Percentiles rank a stretch among this genome's conserved stretches.
phyloP scores from a whole-genome alignment of 2,329 filamentous ascomycete genomes.

The Phaeosphaeria sp. region DNA sequence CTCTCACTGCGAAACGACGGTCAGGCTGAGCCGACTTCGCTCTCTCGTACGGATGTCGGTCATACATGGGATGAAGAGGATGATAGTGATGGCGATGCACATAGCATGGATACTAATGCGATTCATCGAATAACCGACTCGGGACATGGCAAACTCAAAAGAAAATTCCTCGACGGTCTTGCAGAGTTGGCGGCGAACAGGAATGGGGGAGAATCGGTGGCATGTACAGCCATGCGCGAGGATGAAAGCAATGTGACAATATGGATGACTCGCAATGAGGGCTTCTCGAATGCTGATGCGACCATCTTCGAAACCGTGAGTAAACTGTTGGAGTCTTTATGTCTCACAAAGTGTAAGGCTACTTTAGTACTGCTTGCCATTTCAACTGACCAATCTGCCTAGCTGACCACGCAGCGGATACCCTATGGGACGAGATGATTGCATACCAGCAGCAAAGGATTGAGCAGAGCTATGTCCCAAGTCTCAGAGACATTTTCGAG shows the following conservation, averaged over 20 bases:
- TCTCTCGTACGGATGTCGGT: constrained; percentile 18
- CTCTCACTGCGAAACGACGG: constrained; percentile 34
- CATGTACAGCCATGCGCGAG: not conserved
- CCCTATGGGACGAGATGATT: constrained; percentile 27
- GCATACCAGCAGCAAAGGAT: constrained; percentile 26
- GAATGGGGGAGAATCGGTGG: not conserved
- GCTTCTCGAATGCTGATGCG: not conserved
- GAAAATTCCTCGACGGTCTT: not conserved
- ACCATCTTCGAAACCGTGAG: not conserved
- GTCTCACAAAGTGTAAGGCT: not conserved
- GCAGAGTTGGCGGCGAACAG: not conserved
- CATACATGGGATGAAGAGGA: not conserved
- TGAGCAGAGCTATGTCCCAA: constrained; percentile 25
- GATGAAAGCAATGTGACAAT: not conserved
- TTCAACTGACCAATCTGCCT: not conserved
- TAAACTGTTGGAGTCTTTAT: not conserved
- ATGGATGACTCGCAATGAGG: not conserved
- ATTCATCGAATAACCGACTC: not conserved
- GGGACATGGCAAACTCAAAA: not conserved
- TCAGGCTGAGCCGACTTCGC: constrained; percentile 24
- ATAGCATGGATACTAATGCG: not conserved
- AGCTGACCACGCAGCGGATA: not conserved
- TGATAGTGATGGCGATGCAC: not conserved
- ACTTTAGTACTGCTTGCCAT: not conserved
- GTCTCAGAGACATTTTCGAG: constrained; percentile 5